These are phyloP conservation scores for Fragilaria crotonensis DNA, from an alignment of 108 stramenopile genomes.

Conservation along the genomic window DNA sequence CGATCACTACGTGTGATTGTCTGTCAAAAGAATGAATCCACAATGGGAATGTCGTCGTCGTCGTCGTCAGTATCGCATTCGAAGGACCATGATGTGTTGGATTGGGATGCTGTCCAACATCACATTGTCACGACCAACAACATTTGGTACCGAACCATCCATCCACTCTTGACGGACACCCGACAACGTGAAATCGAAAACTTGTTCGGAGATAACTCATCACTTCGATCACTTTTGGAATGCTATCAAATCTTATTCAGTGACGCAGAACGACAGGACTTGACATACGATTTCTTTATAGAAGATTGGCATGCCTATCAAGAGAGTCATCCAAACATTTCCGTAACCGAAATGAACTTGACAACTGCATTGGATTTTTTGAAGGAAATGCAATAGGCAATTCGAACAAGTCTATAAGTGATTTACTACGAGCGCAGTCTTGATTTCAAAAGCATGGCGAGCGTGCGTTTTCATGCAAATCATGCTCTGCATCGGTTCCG, in stretches of 20 bases:
- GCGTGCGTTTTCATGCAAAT: background rate
- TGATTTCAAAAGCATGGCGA: background rate
- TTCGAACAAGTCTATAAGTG: background rate
- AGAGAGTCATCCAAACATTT: slow-evolving; percentile 1
- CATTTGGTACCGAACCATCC: slow-evolving; percentile 51
- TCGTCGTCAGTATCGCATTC: no score
- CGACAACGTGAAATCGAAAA: slow-evolving; percentile 32
- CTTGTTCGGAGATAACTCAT: slow-evolving; percentile 15
- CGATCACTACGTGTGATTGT: background rate
- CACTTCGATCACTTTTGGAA: background rate
- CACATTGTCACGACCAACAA: slow-evolving; percentile 58
- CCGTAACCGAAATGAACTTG: slow-evolving; percentile 26
- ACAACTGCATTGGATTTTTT: slow-evolving; percentile 42
- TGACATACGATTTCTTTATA: slow-evolving; percentile 64
- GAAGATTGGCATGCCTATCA: slow-evolving; percentile 75
- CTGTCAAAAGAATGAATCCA: no score
- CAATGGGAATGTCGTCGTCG: no score
- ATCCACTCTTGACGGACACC: slow-evolving; percentile 60
- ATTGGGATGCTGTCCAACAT: slow-evolving; percentile 29
- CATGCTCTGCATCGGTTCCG: background rate
- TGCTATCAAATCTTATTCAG: slow-evolving; percentile 66
- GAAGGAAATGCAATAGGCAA: slow-evolving; percentile 48
- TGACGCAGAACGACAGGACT: slow-evolving; percentile 61
- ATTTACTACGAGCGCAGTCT: background rate
- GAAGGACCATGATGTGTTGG: no score